Evolutionary conservation across 2,329 filamentous ascomycete genomes (phyloP).

Genomic region (Immersiporthe knoxdaviesiana): DNA sequence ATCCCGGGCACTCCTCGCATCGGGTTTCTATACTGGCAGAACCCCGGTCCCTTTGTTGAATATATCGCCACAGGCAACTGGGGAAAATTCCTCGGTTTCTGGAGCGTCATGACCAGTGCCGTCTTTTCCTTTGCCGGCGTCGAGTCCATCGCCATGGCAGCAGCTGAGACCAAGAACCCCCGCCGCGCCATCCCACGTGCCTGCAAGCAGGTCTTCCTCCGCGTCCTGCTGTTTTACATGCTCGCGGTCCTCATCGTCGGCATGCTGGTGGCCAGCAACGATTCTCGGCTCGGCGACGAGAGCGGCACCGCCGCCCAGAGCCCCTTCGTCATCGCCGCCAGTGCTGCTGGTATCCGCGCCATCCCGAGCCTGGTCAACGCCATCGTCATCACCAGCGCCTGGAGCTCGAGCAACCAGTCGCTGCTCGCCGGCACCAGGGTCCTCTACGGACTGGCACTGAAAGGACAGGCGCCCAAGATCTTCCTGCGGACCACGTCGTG

Average conservation of each 20-base stretch:
- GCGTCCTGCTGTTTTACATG: constrained; percentile 46
- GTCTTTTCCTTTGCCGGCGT: constrained; percentile 52
- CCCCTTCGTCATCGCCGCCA: constrained; percentile 74
- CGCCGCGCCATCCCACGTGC: constrained; percentile 47
- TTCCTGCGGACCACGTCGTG: constrained; percentile 56
- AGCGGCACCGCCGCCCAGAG: constrained; percentile 52
- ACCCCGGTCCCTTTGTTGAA: constrained; percentile 68
- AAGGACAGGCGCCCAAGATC: constrained; percentile 60
- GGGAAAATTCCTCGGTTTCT: constrained; percentile 67
- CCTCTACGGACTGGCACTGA: constrained; percentile 62
- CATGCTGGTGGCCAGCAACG: constrained; percentile 60
- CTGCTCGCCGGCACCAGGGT: constrained; percentile 63
- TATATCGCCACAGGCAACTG: constrained; percentile 60
- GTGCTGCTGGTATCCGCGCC: constrained; percentile 66
- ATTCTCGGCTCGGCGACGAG: constrained; percentile 50
- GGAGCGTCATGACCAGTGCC: constrained; percentile 50
- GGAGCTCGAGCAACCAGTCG: constrained; percentile 70
- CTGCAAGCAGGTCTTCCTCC: constrained; percentile 63
- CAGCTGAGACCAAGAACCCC: constrained; percentile 58
- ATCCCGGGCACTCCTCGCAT: constrained; percentile 60
- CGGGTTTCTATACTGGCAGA: constrained; percentile 71
- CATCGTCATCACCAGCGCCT: constrained; percentile 72
- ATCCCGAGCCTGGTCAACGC: constrained; percentile 77
- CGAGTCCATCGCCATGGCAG: constrained; percentile 58
- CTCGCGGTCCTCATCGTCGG: constrained; percentile 60